phyloP scores from a whole-genome alignment of 1,284 basidiomycete genomes.

The Sanghuangporus baumii region DNA sequence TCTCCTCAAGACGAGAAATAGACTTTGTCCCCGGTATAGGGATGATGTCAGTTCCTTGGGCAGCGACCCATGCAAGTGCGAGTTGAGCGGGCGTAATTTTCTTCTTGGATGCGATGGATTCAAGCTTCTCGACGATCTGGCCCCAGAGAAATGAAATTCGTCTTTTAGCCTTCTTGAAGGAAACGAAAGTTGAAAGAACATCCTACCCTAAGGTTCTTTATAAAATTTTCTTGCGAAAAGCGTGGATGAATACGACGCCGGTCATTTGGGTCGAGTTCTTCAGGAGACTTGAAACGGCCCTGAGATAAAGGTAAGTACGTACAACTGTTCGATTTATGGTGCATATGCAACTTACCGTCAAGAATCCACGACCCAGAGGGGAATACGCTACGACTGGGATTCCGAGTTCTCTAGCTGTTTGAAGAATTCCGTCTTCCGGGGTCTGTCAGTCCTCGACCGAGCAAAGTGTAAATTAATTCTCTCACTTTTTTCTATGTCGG shows the following conservation, averaged over 20 bases:
- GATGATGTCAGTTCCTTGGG: conserved; percentile 29
- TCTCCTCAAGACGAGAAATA: conserved; percentile 28
- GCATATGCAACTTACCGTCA: conserved; percentile 11
- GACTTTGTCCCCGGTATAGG: conserved; percentile 30
- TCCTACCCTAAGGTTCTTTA: conserved; percentile 28
- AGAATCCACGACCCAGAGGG: conserved; percentile 20
- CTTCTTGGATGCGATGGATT: conserved; percentile 25
- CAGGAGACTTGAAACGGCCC: conserved; percentile 25
- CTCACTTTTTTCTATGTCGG: conserved; percentile 19
- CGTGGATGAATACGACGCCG: conserved; percentile 18
- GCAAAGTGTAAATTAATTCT: neutral
- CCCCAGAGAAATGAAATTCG: neutral
- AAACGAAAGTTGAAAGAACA: neutral
- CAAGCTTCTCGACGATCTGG: conserved; percentile 30
- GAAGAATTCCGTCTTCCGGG: conserved; percentile 17
- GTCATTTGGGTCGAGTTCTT: conserved; percentile 35
- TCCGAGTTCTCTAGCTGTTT: conserved; percentile 20
- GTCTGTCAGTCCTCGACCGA: neutral
- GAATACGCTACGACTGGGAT: conserved; percentile 22
- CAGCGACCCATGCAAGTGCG: conserved; percentile 35
- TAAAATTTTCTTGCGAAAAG: conserved; percentile 29
- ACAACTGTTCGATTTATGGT: neutral
- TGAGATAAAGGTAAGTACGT: conserved; percentile 24
- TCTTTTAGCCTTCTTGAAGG: neutral
- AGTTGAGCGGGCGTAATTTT: conserved; percentile 34